phyloP scores from a whole-genome alignment of 495 filamentous ascomycete genomes.

The Parathielavia appendiculata region DNA sequence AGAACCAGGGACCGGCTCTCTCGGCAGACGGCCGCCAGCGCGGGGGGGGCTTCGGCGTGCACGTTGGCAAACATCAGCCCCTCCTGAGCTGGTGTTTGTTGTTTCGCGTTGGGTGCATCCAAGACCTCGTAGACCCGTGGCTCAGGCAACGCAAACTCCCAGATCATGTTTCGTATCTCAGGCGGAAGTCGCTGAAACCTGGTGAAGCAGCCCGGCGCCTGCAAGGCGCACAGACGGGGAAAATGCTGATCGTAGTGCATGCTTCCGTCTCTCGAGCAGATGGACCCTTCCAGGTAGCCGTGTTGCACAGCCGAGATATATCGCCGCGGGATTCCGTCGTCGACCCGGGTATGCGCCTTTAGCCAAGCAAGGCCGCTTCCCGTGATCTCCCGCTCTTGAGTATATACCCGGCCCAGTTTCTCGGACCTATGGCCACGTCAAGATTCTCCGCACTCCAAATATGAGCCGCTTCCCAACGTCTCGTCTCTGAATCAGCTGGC shows the following conservation, averaged over 20 bases:
- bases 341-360: conserved; percentile 5
- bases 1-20: conserved; percentile 46
- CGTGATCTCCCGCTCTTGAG: conserved; percentile 19
- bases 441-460: conserved; percentile 20
- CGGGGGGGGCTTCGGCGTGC: conserved; percentile 43
- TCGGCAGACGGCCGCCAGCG: conserved; percentile 43
- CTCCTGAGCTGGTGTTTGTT: conserved; percentile 36
- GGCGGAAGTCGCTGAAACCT: conserved; percentile 33
- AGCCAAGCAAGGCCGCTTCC: conserved; percentile 15
- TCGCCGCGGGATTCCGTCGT: background rate
- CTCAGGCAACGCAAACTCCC: conserved; percentile 44
- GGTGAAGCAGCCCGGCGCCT: conserved; percentile 26
- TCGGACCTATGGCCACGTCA: conserved; percentile 28
- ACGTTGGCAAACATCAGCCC: conserved; percentile 48
- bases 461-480: conserved; percentile 27
- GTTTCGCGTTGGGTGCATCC: conserved; percentile 41
- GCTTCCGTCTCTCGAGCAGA: conserved; percentile 8
- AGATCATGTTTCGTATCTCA: conserved; percentile 40
- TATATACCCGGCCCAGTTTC: conserved; percentile 33
- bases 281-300: background rate
- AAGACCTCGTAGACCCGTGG: conserved; percentile 46
- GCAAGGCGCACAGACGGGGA: conserved; percentile 22
- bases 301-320: background rate
- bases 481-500: conserved; percentile 31
- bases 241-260: conserved; percentile 26